phyloP scores from a whole-genome alignment of 208 protist genomes.

The Endotrypanum monterogeii region DNA sequence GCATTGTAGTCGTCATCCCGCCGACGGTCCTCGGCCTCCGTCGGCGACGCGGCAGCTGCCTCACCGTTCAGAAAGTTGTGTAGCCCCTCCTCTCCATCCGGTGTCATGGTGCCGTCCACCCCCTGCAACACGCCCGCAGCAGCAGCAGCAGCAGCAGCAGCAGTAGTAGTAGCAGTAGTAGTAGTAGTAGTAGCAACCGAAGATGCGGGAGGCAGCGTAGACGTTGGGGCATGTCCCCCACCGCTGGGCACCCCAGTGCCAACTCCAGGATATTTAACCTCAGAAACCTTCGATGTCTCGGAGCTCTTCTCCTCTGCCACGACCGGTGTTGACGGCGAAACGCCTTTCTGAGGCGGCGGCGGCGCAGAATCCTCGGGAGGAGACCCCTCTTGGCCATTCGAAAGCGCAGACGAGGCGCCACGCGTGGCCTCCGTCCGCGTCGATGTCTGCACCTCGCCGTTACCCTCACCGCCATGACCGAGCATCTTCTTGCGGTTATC shows the following conservation, averaged over 20 bases:
- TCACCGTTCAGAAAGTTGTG: slow-evolving; percentile 67
- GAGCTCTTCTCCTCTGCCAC: background rate
- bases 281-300: background rate
- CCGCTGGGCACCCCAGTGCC: slow-evolving; percentile 20
- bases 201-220: background rate
- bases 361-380: background rate
- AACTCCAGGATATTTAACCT: slow-evolving; percentile 13
- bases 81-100: slow-evolving; percentile 57
- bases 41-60: slow-evolving; percentile 37
- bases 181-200: background rate
- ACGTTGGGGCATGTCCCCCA: background rate
- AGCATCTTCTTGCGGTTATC: slow-evolving; percentile 80
- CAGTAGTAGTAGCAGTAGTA: background rate
- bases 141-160: background rate
- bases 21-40: slow-evolving; percentile 30
- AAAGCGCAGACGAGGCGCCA: background rate
- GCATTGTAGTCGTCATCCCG: slow-evolving; percentile 74
- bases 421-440: background rate
- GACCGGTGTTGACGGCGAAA: background rate
- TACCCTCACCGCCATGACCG: slow-evolving; percentile 31
- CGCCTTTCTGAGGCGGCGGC: slow-evolving; percentile 1
- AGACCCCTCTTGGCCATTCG: background rate
- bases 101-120: slow-evolving; percentile 25
- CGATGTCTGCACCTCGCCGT: background rate
- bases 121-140: background rate